Conservation (phyloP, 208 protist genomes). For the Entamoeba dispar region DNA sequence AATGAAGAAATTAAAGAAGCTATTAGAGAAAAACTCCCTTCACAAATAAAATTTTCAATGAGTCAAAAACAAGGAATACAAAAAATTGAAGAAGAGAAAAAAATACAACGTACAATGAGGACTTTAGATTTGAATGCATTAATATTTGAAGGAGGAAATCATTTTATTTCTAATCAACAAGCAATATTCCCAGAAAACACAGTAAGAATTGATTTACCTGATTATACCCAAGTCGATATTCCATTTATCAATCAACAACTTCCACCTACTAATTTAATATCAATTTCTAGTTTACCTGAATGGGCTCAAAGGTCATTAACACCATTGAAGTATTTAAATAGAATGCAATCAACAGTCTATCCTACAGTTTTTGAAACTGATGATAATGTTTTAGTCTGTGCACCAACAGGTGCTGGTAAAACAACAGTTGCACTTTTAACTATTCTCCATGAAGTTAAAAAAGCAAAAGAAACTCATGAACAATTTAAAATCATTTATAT, state of each 20-base stretch:
- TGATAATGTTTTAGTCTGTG: conserved; percentile 89
- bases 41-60: background rate
- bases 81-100: background rate
- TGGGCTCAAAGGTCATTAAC: background rate
- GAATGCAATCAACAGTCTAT: background rate
- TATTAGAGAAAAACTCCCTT: background rate
- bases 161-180: background rate
- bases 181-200: background rate
- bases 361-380: conserved; percentile 53
- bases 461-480: conserved; percentile 22
- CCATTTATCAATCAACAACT: background rate
- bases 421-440: conserved; percentile 97
- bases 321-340: background rate
- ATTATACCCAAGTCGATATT: background rate
- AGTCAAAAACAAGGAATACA: background rate
- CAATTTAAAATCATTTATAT: conserved; percentile 95
- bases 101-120: background rate
- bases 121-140: background rate
- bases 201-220: background rate
- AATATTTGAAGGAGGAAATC: background rate
- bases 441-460: conserved; percentile 71
- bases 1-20: background rate
- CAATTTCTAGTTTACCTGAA: background rate
- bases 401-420: conserved; percentile 89
- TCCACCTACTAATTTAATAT: background rate